phyloP scores from a whole-genome alignment of 805 yeast species.

The Wickerhamomyces hampshirensis region DNA sequence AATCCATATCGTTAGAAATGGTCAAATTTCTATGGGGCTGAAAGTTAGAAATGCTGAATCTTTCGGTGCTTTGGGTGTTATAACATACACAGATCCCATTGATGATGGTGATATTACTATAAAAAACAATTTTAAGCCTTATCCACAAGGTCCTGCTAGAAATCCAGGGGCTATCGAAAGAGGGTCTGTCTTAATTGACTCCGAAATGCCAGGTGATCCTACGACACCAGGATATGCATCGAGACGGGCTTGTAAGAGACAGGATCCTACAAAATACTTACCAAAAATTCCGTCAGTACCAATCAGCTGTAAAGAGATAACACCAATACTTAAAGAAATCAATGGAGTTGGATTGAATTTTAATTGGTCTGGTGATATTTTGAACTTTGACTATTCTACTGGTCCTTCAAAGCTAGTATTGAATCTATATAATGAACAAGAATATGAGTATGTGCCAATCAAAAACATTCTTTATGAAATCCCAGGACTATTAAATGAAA shows the following conservation, averaged over 20 bases:
- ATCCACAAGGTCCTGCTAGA: slow-evolving; percentile 65
- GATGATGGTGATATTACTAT: slow-evolving; percentile 57
- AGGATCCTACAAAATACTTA: slow-evolving; percentile 36
- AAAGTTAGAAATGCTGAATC: slow-evolving; percentile 59
- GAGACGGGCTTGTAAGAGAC: slow-evolving; percentile 30
- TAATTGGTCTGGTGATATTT: slow-evolving; percentile 36
- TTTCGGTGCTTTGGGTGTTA: slow-evolving; percentile 57
- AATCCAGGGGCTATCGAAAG: slow-evolving; percentile 57
- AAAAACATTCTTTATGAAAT: slow-evolving; percentile 48
- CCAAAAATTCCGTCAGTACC: slow-evolving; percentile 55
- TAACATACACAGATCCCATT: slow-evolving; percentile 46
- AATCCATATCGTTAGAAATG: slow-evolving; percentile 55
- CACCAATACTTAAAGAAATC: slow-evolving; percentile 35
- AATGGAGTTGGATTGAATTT: slow-evolving; percentile 31
- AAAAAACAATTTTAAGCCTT: slow-evolving; percentile 49
- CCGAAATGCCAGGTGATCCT: slow-evolving; percentile 70
- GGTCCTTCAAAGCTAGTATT: slow-evolving; percentile 41
- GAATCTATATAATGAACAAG: slow-evolving; percentile 38
- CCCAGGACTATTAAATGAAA: slow-evolving; percentile 54
- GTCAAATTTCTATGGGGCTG: slow-evolving; percentile 45
- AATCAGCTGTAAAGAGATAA: slow-evolving; percentile 37
- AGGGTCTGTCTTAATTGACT: slow-evolving; percentile 53
- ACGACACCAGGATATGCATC: slow-evolving; percentile 70
- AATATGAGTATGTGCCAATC: slow-evolving; percentile 37
- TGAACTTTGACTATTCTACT: slow-evolving; percentile 37